Percentiles rank a stretch among this genome's conserved stretches.
Evolutionary conservation across 352 stramenopile species (phyloP).

Genomic region (Aphanomyces stellatus): DNA sequence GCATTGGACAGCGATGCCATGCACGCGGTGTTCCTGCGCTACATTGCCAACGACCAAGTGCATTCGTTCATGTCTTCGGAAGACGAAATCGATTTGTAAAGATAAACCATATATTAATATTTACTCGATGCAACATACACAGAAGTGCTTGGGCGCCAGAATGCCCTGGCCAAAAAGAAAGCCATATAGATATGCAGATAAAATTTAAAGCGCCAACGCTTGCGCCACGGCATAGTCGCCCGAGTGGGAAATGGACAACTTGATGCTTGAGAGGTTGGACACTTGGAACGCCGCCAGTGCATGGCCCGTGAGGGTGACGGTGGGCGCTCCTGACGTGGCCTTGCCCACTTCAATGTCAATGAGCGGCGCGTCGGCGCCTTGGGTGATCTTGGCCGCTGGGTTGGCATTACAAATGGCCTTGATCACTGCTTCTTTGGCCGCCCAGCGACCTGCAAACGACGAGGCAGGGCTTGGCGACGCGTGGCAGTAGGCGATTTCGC

Average conservation of each 20-base stretch:
- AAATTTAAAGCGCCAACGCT: neutral
- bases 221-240: constrained; percentile 79
- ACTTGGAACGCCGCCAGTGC: constrained; percentile 72
- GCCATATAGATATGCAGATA: neutral
- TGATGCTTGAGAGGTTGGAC: constrained; percentile 57
- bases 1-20: neutral
- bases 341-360: constrained; percentile 83
- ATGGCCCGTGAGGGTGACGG: constrained; percentile 65
- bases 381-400: constrained; percentile 31
- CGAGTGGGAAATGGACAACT: constrained; percentile 85
- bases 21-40: constrained; percentile 3
- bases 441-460: constrained; percentile 82
- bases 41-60: constrained; percentile 3
- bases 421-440: constrained; percentile 84
- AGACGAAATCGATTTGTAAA: constrained; percentile 19
- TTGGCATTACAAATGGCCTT: constrained; percentile 83
- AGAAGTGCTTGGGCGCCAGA: neutral
- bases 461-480: constrained; percentile 63
- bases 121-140: neutral
- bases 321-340: constrained; percentile 63
- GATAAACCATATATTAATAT: neutral
- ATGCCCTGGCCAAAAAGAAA: neutral
- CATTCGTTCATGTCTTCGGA: constrained; percentile 6
- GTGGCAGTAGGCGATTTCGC: constrained; percentile 79
- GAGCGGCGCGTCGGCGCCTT: constrained; percentile 52